Conservation (phyloP, 2,329 filamentous ascomycete genomes). For the Zymoseptoria brevis region DNA sequence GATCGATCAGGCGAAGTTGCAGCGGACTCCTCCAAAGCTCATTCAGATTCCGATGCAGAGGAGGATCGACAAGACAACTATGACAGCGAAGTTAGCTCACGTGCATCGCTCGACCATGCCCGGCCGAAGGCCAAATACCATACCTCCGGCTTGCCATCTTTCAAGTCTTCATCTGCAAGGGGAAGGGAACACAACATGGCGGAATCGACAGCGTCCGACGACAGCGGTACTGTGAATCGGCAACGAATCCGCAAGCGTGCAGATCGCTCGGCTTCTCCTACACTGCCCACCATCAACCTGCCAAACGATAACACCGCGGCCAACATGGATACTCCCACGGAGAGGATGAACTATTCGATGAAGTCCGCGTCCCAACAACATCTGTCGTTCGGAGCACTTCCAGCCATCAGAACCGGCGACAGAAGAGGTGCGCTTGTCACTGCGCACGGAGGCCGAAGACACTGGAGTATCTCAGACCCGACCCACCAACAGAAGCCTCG, state of each 20-base stretch:
- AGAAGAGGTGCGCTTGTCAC: not conserved
- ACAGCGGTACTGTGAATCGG: constrained; percentile 36
- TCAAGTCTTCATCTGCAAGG: constrained; percentile 39
- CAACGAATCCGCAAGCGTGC: constrained; percentile 33
- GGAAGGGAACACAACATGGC: constrained; percentile 16
- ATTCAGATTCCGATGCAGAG: constrained; percentile 44
- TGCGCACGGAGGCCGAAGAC: constrained; percentile 29
- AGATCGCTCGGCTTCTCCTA: constrained; percentile 32
- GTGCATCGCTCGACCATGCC: constrained; percentile 26
- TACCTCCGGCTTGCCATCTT: constrained; percentile 42
- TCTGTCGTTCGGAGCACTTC: constrained; percentile 19
- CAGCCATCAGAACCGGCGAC: not conserved
- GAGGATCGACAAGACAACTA: constrained; percentile 25
- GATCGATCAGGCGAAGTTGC: constrained; percentile 39
- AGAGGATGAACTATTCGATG: constrained; percentile 16
- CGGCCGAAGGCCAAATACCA: constrained; percentile 35
- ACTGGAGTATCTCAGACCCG: constrained; percentile 53
- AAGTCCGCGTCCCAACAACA: constrained; percentile 26
- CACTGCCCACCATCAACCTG: constrained; percentile 46
- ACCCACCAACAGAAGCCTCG: constrained; percentile 25
- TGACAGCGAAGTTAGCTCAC: constrained; percentile 31
- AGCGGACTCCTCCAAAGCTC: constrained; percentile 35
- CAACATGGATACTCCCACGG: constrained; percentile 10
- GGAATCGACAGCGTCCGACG: constrained; percentile 9
- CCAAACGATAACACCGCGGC: constrained; percentile 30